Evolutionary conservation across 768 basidiomycete genomes (phyloP).

Genomic region (Pleurotus djamor): DNA sequence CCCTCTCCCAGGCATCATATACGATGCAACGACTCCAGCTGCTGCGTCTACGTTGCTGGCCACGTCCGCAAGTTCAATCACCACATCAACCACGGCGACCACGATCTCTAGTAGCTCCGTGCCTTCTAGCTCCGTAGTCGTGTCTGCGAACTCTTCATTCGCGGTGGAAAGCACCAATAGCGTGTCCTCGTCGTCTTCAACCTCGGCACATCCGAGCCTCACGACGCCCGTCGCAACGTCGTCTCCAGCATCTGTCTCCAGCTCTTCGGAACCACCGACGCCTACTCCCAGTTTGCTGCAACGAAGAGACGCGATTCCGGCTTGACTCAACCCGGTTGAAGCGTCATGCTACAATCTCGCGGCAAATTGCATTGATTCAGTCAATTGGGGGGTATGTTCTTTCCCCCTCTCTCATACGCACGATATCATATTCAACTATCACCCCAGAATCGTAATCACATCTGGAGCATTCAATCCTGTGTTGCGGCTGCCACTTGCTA

Average conservation of each 20-base stretch:
- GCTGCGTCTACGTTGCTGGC: not conserved
- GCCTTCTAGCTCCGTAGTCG: too few relatives aligned
- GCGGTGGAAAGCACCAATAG: too few relatives aligned
- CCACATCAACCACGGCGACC: not conserved
- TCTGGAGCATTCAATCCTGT: constrained; percentile 11
- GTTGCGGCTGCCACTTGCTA: constrained; percentile 16
- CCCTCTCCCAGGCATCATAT: not conserved
- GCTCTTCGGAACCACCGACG: not conserved
- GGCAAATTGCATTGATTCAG: constrained; percentile 9
- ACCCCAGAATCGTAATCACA: constrained; percentile 6
- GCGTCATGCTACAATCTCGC: constrained; percentile 11
- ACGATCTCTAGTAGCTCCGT: not conserved
- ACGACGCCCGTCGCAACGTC: not conserved
- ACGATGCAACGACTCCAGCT: not conserved
- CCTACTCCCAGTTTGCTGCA: constrained; percentile 1
- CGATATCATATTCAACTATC: too few relatives aligned
- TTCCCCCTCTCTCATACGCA: not conserved
- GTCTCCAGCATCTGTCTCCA: not conserved
- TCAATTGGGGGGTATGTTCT: constrained; percentile 4
- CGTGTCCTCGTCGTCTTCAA: not conserved
- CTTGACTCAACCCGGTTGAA: constrained; percentile 10
- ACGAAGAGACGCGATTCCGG: constrained; percentile 8
- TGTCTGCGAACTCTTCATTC: too few relatives aligned
- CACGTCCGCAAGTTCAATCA: not conserved
- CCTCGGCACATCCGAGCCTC: too few relatives aligned